Conservation (phyloP, 169 alveolate species). For the Eimeria falciformis region DNA sequence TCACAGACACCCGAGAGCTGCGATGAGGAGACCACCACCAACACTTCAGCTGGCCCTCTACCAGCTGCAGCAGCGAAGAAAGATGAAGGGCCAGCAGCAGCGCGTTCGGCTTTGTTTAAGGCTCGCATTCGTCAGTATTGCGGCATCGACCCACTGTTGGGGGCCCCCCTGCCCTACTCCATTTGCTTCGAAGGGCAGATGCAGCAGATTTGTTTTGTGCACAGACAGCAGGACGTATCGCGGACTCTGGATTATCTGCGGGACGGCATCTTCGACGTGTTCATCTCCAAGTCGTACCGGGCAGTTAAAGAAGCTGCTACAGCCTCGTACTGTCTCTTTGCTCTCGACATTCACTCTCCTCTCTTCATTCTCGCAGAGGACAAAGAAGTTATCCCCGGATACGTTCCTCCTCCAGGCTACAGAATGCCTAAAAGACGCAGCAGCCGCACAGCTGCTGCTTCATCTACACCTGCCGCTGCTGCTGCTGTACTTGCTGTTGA, state of each 20-base stretch:
- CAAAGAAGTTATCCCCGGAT: conserved; percentile 80
- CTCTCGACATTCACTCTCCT: conserved; percentile 82
- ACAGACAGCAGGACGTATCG: conserved; percentile 86
- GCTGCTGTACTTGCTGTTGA: neutral
- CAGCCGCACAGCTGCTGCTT: neutral
- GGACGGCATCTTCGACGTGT: conserved; percentile 89
- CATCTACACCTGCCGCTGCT: neutral
- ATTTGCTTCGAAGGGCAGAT: conserved; percentile 64
- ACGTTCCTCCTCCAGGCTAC: conserved; percentile 40
- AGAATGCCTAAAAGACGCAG: conserved; percentile 29
- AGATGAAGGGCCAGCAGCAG: neutral
- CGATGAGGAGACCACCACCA: neutral
- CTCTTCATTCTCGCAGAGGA: conserved; percentile 82
- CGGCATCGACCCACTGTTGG: conserved; percentile 57
- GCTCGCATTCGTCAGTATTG: conserved; percentile 67
- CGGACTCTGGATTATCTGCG: conserved; percentile 86
- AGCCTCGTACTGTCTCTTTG: conserved; percentile 80
- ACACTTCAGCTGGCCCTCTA: neutral
- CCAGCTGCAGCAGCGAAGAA: neutral
- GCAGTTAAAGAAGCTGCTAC: conserved; percentile 90
- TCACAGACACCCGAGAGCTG: neutral
- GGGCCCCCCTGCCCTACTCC: conserved; percentile 47
- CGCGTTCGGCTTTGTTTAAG: conserved; percentile 17
- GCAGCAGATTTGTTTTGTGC: conserved; percentile 76
- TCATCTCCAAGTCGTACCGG: conserved; percentile 86